Evolutionary conservation across 768 basidiomycete genomes (phyloP), one percentile per base, ranked within the genome.

Genomic region (Lepiota brunneoincarnata): DNA sequence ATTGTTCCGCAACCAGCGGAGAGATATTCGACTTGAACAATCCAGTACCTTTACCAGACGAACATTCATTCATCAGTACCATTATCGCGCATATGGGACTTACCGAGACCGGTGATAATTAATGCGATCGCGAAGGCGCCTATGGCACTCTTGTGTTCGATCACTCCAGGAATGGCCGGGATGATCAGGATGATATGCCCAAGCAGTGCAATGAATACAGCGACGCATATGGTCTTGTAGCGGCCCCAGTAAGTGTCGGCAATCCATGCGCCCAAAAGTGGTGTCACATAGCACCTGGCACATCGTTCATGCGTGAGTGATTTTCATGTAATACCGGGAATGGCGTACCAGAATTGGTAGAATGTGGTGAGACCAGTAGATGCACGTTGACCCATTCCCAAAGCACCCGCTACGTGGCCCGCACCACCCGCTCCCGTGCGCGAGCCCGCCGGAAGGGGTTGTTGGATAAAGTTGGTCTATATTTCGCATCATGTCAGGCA

Each of bases 1-100:
- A 86, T 62, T 91, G 90, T 64, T 91, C 90, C 6, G 90, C 90
- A 20, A 91, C 76, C 59, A 92, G 72, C 1, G 89, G 89, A 0
- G 84, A 86, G 57, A 91, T 83, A 65, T 89, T 91, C 1, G 83
- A 69, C 69, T 91, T 90, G 79, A 91, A 88, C 20, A 84, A 71
- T 6, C 87, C 88, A 9, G 87, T 79, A 15, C 87, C 82, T 69
- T 44, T 5, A 12, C 14, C 6, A 41, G 9, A 67, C 23, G 2
- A 52, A 49, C 10, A 46, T 23, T 9, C n/a, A 34, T 49, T 28
- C 2, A 39, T 21, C 42, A 6, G 24, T 3, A 26, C n/a, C 9
- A 15, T 36, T 40, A 7, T 4, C 11, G 7, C 31, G 31, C 3
- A 7, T 17, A 42, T 12, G 41, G 15, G 24, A 59, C 66, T 11